Percentiles rank a stretch among this genome's conserved stretches.
These are phyloP conservation scores for Phlegmacium glaucopus DNA, from an alignment of 768 basidiomycete genomes.

Conservation along the genomic window DNA sequence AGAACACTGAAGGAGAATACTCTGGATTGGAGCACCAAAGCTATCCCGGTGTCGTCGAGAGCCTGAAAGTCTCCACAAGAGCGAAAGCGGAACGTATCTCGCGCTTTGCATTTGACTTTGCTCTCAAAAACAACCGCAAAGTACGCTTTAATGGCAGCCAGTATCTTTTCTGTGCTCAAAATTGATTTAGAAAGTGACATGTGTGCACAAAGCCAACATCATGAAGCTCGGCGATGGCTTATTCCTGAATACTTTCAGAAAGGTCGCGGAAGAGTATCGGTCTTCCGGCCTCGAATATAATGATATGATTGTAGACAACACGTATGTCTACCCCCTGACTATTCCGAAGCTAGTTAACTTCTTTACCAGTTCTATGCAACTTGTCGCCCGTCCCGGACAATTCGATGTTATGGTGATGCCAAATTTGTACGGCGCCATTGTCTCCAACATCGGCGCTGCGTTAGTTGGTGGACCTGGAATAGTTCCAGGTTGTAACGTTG, in stretches of 20 bases:
- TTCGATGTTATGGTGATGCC: slow-evolving; percentile 99
- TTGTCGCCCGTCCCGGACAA: slow-evolving; percentile 92
- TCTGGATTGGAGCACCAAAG: slow-evolving; percentile 98
- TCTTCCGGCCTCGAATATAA: slow-evolving; percentile 88
- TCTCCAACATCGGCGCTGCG: slow-evolving; percentile 97
- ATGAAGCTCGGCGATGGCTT: slow-evolving; percentile 99
- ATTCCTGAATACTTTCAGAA: slow-evolving; percentile 97
- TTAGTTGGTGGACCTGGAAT: slow-evolving; percentile 98
- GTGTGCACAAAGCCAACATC: slow-evolving; percentile 99
- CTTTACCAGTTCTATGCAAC: slow-evolving; percentile 89
- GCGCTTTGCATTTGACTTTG: slow-evolving; percentile 98
- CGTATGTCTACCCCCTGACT: slow-evolving; percentile 44
- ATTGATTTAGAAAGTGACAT: slow-evolving; percentile 86
- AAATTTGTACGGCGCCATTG: slow-evolving; percentile 94
- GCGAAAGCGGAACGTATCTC: slow-evolving; percentile 95
- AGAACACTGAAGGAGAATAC: slow-evolving; percentile 99
- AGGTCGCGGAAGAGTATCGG: slow-evolving; percentile 95
- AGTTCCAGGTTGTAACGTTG: slow-evolving; percentile 97
- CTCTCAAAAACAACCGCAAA: slow-evolving; percentile 97
- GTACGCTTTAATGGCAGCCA: slow-evolving; percentile 33
- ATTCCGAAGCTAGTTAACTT: neutral
- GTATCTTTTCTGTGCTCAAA: slow-evolving; percentile 2
- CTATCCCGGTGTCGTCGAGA: slow-evolving; percentile 98
- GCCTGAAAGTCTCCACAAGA: slow-evolving; percentile 93
- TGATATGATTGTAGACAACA: slow-evolving; percentile 99